These are phyloP conservation scores for Fusarium annulatum DNA, from an alignment of 2,329 filamentous ascomycete species.

Conservation along the genomic window DNA sequence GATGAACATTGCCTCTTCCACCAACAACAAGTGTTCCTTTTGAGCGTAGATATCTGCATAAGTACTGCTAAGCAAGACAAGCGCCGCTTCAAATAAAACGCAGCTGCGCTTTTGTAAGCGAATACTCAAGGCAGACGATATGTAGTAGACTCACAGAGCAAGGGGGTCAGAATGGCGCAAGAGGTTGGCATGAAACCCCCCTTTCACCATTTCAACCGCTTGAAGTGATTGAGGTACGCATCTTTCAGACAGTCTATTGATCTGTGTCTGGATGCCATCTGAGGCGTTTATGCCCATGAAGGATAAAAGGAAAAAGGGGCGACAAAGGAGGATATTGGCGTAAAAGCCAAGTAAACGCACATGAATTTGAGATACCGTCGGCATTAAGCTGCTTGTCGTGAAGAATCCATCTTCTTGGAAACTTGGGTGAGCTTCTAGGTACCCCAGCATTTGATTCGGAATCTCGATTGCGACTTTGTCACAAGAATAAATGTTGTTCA, in stretches of 20 bases:
- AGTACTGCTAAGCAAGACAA: slow-evolving; percentile 67
- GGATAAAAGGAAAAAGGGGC: slow-evolving; percentile 72
- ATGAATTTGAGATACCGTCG: slow-evolving; percentile 70
- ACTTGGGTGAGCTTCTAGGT: slow-evolving; percentile 54
- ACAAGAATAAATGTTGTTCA: slow-evolving; percentile 70
- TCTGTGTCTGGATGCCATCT: slow-evolving; percentile 38
- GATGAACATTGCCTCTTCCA: slow-evolving; percentile 58
- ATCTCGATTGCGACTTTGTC: slow-evolving; percentile 67
- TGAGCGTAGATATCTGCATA: slow-evolving; percentile 63
- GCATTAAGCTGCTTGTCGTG: slow-evolving; percentile 40
- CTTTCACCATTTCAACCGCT: slow-evolving; percentile 60
- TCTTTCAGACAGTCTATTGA: slow-evolving; percentile 61
- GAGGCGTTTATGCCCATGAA: slow-evolving; percentile 53
- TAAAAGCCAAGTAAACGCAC: slow-evolving; percentile 71
- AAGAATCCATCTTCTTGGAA: slow-evolving; percentile 56
- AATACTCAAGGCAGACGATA: neutral
- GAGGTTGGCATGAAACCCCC: slow-evolving; percentile 56
- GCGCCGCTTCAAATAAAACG: slow-evolving; percentile 65
- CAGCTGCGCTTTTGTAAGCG: slow-evolving; percentile 55
- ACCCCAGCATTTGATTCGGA: slow-evolving; percentile 65
- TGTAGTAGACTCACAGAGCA: slow-evolving; percentile 60
- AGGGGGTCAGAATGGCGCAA: slow-evolving; percentile 66
- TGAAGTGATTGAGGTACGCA: slow-evolving; percentile 45
- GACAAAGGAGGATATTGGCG: slow-evolving; percentile 70
- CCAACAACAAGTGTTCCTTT: slow-evolving; percentile 53